phyloP scores from a whole-genome alignment of 2,329 filamentous ascomycete genomes.

The Chaetothyriales sp. region DNA sequence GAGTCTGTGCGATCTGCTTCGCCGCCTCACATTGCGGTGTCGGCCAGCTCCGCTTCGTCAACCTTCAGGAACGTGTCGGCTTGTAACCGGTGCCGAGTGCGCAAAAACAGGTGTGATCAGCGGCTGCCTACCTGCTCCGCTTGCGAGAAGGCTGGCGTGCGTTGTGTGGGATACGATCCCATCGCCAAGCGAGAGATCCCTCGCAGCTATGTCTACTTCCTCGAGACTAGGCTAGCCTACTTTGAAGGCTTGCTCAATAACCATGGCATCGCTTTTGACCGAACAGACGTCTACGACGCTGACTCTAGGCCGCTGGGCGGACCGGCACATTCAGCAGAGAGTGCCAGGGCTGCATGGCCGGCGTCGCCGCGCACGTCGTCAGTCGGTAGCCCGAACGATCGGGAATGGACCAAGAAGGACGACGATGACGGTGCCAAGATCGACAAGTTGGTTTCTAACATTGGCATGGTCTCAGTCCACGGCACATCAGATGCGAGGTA shows the following conservation, averaged over 20 bases:
- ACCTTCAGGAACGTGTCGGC: conserved; percentile 78
- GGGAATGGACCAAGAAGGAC: conserved; percentile 26
- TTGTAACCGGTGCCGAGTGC: conserved; percentile 79
- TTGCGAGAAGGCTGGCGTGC: conserved; percentile 82
- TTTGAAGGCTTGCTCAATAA: conserved; percentile 62
- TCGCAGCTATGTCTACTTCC: conserved; percentile 82
- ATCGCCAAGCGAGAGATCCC: conserved; percentile 95
- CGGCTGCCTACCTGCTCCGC: conserved; percentile 77
- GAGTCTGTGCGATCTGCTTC: conserved; percentile 8
- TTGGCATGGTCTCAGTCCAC: conserved; percentile 64
- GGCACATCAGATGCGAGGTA: conserved; percentile 67
- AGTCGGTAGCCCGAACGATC: conserved; percentile 17
- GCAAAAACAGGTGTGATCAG: conserved; percentile 94
- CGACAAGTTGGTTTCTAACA: conserved; percentile 54
- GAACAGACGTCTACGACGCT: conserved; percentile 53
- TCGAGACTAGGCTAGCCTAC: conserved; percentile 73
- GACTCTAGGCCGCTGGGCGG: conserved; percentile 20
- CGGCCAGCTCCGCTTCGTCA: conserved; percentile 24
- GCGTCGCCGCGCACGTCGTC: conserved; percentile 14
- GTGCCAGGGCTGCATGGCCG: conserved; percentile 15
- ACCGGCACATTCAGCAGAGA: conserved; percentile 7
- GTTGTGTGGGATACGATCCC: conserved; percentile 89
- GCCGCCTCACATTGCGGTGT: conserved; percentile 9
- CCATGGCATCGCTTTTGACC: conserved; percentile 58
- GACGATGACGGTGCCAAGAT: conserved; percentile 49